Evolutionary conservation across 805 yeast species (phyloP).

Genomic region (Limtongia smithiae): DNA sequence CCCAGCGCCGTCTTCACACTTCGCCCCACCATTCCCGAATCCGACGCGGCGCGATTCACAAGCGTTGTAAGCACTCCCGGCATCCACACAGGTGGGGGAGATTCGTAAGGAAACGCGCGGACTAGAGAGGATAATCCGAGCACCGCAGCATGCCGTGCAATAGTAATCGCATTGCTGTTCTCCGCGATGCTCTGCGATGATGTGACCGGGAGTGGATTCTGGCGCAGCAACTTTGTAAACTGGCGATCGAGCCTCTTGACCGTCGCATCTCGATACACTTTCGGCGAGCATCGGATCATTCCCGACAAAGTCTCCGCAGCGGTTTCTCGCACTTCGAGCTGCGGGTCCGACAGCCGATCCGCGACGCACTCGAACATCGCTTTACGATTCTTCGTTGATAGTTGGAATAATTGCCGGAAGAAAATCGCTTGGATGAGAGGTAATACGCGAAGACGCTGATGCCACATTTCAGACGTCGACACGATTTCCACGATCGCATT

Average conservation of each 20-base stretch:
- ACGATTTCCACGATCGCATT: slow-evolving; percentile 44
- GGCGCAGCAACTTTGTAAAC: slow-evolving; percentile 46
- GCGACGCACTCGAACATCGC: slow-evolving; percentile 52
- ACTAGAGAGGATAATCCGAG: slow-evolving; percentile 85
- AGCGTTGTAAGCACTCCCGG: slow-evolving; percentile 67
- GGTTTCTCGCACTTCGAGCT: slow-evolving; percentile 69
- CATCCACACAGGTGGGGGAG: slow-evolving; percentile 91
- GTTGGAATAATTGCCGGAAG: slow-evolving; percentile 59
- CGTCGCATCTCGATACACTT: slow-evolving; percentile 41
- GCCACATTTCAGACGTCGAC: slow-evolving; percentile 44
- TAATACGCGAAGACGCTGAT: slow-evolving; percentile 65
- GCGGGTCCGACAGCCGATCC: slow-evolving; percentile 54
- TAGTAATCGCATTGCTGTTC: slow-evolving; percentile 39
- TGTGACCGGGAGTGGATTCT: slow-evolving; percentile 30
- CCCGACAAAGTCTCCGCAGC: slow-evolving; percentile 77
- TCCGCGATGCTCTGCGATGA: slow-evolving; percentile 20
- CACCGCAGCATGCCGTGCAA: slow-evolving; percentile 74
- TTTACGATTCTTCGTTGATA: slow-evolving; percentile 48
- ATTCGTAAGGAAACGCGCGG: slow-evolving; percentile 81
- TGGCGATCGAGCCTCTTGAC: slow-evolving; percentile 44
- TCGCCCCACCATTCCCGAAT: slow-evolving; percentile 75
- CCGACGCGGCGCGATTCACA: slow-evolving; percentile 66
- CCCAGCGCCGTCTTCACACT: slow-evolving; percentile 79
- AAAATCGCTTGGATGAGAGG: slow-evolving; percentile 67
- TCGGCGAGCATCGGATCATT: slow-evolving; percentile 61